Evolutionary conservation across 1,284 basidiomycete species (phyloP).

Genomic region (Cryptococcus deneoformans): DNA sequence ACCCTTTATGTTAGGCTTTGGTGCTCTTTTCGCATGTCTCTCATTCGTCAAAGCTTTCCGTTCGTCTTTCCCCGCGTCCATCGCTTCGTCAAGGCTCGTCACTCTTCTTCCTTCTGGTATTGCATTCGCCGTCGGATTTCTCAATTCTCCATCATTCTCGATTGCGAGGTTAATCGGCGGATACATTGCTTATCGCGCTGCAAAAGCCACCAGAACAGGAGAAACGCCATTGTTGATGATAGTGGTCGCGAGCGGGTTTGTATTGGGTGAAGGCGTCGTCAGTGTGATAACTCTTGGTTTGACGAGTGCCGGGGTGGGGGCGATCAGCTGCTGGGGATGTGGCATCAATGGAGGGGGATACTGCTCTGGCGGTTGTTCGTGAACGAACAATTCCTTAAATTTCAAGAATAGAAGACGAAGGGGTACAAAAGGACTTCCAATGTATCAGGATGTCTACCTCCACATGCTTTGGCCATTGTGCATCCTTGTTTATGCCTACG

Average conservation of each 20-base stretch:
- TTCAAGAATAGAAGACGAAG: too few species aligned
- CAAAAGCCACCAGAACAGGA: constrained; percentile 45
- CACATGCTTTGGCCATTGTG: too few species aligned
- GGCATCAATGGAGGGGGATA: constrained; percentile 62
- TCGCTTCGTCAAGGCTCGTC: constrained; percentile 51
- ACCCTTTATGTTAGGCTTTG: constrained; percentile 79
- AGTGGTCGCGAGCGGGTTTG: constrained; percentile 90
- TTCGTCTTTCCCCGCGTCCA: constrained; percentile 41
- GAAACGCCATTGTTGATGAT: constrained; percentile 68
- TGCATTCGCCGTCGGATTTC: constrained; percentile 74
- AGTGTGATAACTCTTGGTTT: constrained; percentile 77
- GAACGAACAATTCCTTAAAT: background rate
- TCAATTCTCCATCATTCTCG: constrained; percentile 94
- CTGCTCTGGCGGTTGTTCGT: constrained; percentile 42
- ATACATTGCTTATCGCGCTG: constrained; percentile 68
- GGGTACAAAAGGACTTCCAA: too few species aligned
- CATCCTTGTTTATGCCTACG: too few species aligned
- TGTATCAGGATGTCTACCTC: too few species aligned
- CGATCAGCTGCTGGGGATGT: constrained; percentile 75
- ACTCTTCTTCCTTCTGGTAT: constrained; percentile 85
- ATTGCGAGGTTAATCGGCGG: constrained; percentile 89
- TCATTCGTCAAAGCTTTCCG: constrained; percentile 67
- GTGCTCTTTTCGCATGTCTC: constrained; percentile 60
- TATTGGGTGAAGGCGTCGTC: constrained; percentile 84
- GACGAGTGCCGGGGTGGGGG: constrained; percentile 68